Evolutionary conservation across 768 basidiomycete genomes (phyloP).

Genomic region (Agaricus subrufescens): DNA sequence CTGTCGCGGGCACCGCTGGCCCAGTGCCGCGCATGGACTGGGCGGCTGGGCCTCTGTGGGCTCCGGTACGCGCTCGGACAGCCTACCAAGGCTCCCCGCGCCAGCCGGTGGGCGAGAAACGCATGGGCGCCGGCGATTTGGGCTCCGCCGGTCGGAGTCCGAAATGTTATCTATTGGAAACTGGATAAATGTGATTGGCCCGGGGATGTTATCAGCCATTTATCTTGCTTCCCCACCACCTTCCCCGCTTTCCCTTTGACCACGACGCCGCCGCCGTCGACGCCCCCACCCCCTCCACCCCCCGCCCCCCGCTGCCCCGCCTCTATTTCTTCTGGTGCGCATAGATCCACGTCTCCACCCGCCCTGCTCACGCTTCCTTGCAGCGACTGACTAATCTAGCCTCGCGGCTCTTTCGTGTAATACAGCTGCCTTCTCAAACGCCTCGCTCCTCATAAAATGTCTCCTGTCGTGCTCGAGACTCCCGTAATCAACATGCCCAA

Average conservation of each 20-base stretch:
- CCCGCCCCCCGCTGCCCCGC: constrained; percentile 6
- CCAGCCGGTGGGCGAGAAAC: background rate
- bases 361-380: background rate
- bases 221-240: constrained; percentile 3
- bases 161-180: constrained; percentile 10
- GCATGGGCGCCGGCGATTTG: no score
- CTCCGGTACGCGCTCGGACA: background rate
- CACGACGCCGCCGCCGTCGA: constrained; percentile 12
- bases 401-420: constrained; percentile 14
- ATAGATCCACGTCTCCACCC: constrained; percentile 1
- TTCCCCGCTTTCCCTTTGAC: constrained; percentile 13
- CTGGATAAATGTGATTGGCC: constrained; percentile 17
- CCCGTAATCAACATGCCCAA: constrained; percentile 48
- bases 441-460: constrained; percentile 30
- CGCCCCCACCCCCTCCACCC: constrained; percentile 4
- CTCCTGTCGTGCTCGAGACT: constrained; percentile 54
- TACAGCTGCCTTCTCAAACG: constrained; percentile 9
- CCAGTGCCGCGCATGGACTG: no score
- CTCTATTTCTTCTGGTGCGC: background rate
- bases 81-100: no score
- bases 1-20: no score
- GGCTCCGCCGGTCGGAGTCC: constrained; percentile 5
- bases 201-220: constrained; percentile 10
- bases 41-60: background rate
- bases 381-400: constrained; percentile 14